Percentiles rank a stretch among this genome's conserved stretches.
These are phyloP conservation scores for Osmanthus fragrans DNA, from an alignment of 257 asterid genomes.

Conservation along the genomic window DNA sequence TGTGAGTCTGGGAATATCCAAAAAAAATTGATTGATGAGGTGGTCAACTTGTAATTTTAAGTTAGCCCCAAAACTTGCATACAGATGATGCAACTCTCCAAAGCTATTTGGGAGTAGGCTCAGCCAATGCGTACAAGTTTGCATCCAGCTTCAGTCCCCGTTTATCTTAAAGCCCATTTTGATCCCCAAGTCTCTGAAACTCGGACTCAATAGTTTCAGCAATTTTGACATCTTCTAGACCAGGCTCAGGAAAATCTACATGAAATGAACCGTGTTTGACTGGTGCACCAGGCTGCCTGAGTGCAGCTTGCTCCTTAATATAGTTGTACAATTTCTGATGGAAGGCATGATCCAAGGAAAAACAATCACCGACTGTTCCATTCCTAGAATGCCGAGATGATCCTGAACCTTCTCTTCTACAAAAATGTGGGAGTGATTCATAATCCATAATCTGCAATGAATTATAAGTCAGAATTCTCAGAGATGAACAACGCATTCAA, in stretches of 20 bases:
- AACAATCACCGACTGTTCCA: conserved; percentile 58
- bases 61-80: conserved; percentile 36
- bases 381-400: conserved; percentile 52
- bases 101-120: background rate
- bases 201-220: conserved; percentile 65
- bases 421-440: conserved; percentile 87
- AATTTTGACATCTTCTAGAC: conserved; percentile 53
- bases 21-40: background rate
- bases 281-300: conserved; percentile 41
- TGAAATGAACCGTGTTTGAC: conserved; percentile 68
- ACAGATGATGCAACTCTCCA: conserved; percentile 39
- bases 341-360: conserved; percentile 73
- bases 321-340: conserved; percentile 72
- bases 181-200: conserved; percentile 58
- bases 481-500: background rate
- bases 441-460: conserved; percentile 84
- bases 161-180: conserved; percentile 59
- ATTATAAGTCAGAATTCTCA: conserved; percentile 4
- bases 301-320: conserved; percentile 60
- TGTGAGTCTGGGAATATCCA: background rate
- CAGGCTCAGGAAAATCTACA: conserved; percentile 69
- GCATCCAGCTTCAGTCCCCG: conserved; percentile 30
- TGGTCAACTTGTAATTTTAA: conserved; percentile 10
- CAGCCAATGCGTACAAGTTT: background rate
- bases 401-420: conserved; percentile 79